Evolutionary conservation across 345 rosid genomes (phyloP).

Genomic region (Kernera saxatilis): DNA sequence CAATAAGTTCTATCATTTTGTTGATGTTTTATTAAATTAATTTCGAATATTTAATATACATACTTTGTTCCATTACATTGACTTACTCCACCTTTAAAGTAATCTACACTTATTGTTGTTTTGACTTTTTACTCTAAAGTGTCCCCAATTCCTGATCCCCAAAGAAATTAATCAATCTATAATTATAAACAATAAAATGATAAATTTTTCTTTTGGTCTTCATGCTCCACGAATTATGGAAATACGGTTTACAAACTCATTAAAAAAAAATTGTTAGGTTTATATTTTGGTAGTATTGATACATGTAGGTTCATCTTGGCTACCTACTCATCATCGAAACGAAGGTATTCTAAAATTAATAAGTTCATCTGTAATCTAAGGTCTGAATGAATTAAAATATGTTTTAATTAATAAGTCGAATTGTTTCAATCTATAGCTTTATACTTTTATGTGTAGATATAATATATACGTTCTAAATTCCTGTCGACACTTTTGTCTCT

Average conservation of each 20-base stretch:
- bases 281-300: constrained; percentile 23
- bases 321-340: constrained; percentile 14
- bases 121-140: constrained; percentile 11
- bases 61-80: constrained; percentile 17
- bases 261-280: constrained; percentile 10
- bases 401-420: neutral
- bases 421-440: neutral
- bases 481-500: neutral
- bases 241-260: neutral
- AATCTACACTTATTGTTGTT: constrained; percentile 22
- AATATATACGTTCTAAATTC: neutral
- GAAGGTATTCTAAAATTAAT: neutral
- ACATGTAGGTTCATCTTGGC: constrained; percentile 30
- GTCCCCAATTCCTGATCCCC: neutral
- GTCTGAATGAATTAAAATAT: neutral
- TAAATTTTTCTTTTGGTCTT: neutral
- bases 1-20: neutral
- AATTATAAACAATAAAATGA: neutral
- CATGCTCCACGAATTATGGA: constrained; percentile 12
- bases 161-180: neutral
- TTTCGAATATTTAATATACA: neutral
- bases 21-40: neutral
- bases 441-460: neutral
- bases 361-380: neutral
- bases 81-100: constrained; percentile 28